Evolutionary conservation across 2,329 filamentous ascomycete genomes (phyloP), one percentile per base, ranked within the genome.

Genomic region (Diatrype stigma): DNA sequence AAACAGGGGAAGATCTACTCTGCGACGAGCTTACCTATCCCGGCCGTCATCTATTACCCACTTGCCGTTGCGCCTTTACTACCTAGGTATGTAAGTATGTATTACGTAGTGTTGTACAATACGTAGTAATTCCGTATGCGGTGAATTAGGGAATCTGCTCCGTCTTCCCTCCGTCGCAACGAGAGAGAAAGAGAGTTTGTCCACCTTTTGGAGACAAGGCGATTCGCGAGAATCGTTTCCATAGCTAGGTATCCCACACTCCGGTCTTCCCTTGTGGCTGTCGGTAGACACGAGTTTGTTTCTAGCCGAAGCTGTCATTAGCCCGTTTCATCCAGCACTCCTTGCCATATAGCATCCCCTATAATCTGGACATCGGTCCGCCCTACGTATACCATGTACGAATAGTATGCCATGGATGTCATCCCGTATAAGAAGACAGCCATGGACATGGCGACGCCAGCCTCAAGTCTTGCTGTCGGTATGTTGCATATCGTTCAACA

Each of bases 401-500:
- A 6, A 30, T 10, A 10, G 6, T 10, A 5, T 5, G 12, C 11
- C 19, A 42, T 26, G 22, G 40, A 42, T 42, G 40, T 2, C n/a
- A 5, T 11, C 12, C 12, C 7, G 40, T 42, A 42, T 42, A 42
- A 42, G 22, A 14, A 23, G 19, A n/a, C 12, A 19, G 40, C 22
- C 19, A n/a, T n/a, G 40, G 8, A 19, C 19, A n/a, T 16, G 19
- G 22, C 19, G 22, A 23, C 22, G 14, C 12, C 11, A 42, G 40
- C 7, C 23, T 7, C 12, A 14, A 12, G 8, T n/a, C 22, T 2
- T 14, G 40, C 22, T 16, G 40, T 42, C 6, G 40, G 34, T 42
- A 34, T 35, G 19, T 48, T 35, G 34, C 46, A 46, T 47, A 49
- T 45, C 46, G 48, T 48, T 52, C 47, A 54, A 50, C 37, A 60